Percentiles rank a stretch among this genome's conserved stretches.
These are phyloP conservation scores for Verbascum thapsus DNA, from an alignment of 257 asterid species.

Conservation along the genomic window DNA sequence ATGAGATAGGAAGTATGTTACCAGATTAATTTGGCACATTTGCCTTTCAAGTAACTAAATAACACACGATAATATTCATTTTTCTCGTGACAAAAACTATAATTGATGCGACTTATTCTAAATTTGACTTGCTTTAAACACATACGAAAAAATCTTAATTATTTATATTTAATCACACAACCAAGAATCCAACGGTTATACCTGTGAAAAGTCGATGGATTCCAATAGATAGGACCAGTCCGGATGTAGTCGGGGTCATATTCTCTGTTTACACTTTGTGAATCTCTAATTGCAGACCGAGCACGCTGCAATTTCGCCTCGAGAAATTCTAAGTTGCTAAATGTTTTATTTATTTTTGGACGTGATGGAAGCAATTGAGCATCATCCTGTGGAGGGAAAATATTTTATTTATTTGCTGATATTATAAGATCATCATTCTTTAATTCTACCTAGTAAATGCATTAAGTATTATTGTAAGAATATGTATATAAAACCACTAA, in stretches of 20 bases:
- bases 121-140: neutral
- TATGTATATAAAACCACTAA: neutral
- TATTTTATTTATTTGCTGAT: conserved; percentile 32
- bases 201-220: conserved; percentile 78
- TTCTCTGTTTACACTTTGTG: conserved; percentile 32
- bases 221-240: conserved; percentile 69
- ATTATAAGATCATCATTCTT: conserved; percentile 30
- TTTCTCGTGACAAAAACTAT: neutral
- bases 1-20: no score
- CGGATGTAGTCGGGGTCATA: conserved; percentile 70
- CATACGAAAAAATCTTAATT: no score
- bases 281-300: conserved; percentile 58
- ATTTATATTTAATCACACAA: no score
- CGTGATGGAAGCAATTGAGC: conserved; percentile 39
- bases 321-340: conserved; percentile 47
- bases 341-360: conserved; percentile 35
- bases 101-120: neutral
- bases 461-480: conserved; percentile 1
- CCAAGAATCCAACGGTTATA: no score
- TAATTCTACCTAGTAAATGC: conserved; percentile 34
- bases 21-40: no score
- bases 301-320: conserved; percentile 67
- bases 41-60: no score
- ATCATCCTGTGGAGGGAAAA: conserved; percentile 37
- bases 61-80: neutral